These are phyloP conservation scores for Cajanus cajan DNA, from an alignment of 306 rosid genomes.

Conservation along the genomic window DNA sequence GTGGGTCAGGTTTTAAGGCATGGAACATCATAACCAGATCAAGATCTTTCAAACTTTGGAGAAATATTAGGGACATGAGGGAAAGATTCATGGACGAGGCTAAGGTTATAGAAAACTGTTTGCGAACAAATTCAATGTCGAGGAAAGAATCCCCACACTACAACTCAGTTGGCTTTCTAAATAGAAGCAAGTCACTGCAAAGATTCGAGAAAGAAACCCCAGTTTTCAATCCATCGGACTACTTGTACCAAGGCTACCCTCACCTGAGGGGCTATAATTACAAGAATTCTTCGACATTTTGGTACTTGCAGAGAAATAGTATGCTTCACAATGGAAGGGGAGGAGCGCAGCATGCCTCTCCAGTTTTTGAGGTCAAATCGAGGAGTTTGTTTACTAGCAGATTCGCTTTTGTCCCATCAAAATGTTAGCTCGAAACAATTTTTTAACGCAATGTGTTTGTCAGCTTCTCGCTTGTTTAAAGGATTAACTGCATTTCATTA, in stretches of 20 bases:
- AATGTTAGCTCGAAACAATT: constrained; percentile 11
- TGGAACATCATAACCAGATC: constrained; percentile 43
- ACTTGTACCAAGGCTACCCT: constrained; percentile 66
- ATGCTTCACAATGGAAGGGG: constrained; percentile 32
- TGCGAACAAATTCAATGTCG: constrained; percentile 51
- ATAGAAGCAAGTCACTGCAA: constrained; percentile 37
- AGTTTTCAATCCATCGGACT: constrained; percentile 74
- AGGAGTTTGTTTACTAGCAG: constrained; percentile 44
- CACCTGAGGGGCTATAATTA: constrained; percentile 49
- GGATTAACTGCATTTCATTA: constrained; percentile 1
- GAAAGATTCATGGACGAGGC: constrained; percentile 80
- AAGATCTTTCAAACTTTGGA: constrained; percentile 46
- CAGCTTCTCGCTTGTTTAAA: not conserved
- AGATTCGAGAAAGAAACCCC: constrained; percentile 61
- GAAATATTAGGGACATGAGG: constrained; percentile 54
- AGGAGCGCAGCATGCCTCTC: constrained; percentile 46
- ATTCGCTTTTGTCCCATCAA: constrained; percentile 58
- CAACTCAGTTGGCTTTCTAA: constrained; percentile 30
- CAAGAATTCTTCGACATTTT: constrained; percentile 42
- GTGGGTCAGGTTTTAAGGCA: constrained; percentile 37
- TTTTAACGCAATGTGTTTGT: constrained; percentile 7
- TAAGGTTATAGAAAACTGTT: constrained; percentile 66
- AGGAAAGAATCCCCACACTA: constrained; percentile 45
- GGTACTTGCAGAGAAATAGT: constrained; percentile 55
- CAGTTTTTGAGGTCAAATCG: constrained; percentile 62